Base-by-base conservation (phyloP, 805 yeast genomes). In the Myxozyma melibiosi region DNA sequence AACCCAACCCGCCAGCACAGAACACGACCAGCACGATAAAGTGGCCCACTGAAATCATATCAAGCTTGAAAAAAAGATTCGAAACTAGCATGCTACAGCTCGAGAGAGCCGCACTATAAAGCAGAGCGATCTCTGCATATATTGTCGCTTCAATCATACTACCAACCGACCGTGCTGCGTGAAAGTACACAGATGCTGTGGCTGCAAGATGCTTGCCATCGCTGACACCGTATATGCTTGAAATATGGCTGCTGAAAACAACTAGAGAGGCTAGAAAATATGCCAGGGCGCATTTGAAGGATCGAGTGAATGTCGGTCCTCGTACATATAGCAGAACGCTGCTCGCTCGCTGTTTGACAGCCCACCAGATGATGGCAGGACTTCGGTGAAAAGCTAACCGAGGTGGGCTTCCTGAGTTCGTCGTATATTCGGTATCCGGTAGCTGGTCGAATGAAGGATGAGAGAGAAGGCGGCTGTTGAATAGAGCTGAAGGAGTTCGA, bases 131-230 rank as follows among this genome's bases (percentile, higher is more conserved):
- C 0, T 77, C 64, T 2, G 85, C 91, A 71, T 82, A 89, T 42
- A 81, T 67, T 16, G 86, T 69, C 11, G 90, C 84, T 67, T 88
- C 90, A 58, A 83, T 79, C 92, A 88, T 88, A 18, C 88, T 81
- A 0, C 96, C 96, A 55, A 81, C 80, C 0, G 94, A 79, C 47
- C 96, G 71, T 1, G 91, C 80, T 0, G 96, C 90, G 67, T 88
- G 94, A 74, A 89, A 88, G 70, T 89, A 89, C 1, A 88, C 94
- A 0, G 88, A 86, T 8, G 85, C 85, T 0, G 96, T 89, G 37
- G 95, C 90, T 2, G 86, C 84, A 62, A 87, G 79, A 73, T 88
- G 96, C 68, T 88, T 88, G 9, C 86, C 82, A 70, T 86, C 91
- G 25, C 87, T 78, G 34, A 72, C 68, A 0, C 95, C 95, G 41